Evolutionary conservation across 352 stramenopile species (phyloP).

Genomic region (Pythium plurisporium): DNA sequence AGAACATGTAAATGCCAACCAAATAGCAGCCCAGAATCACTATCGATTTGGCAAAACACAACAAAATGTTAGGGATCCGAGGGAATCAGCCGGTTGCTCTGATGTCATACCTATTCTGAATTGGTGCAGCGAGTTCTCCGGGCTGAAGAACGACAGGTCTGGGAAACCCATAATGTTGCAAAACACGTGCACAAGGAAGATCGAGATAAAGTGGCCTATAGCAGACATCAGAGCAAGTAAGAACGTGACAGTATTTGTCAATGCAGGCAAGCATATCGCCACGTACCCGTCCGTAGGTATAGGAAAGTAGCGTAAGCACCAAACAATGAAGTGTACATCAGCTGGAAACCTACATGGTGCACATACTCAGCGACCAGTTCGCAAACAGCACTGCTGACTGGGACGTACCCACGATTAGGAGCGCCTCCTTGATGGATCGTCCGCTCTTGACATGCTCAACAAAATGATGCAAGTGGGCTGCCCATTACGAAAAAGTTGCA

Average conservation of each 20-base stretch:
- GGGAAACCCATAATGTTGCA: constrained; percentile 96
- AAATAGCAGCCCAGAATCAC: constrained; percentile 78
- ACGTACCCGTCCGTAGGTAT: constrained; percentile 85
- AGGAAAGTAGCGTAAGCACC: constrained; percentile 93
- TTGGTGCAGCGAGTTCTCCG: constrained; percentile 63
- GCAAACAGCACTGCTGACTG: no score
- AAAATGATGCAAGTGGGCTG: constrained; percentile 85
- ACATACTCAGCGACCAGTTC: no score
- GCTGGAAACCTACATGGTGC: constrained; percentile 76
- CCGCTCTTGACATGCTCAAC: constrained; percentile 76
- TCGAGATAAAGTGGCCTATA: constrained; percentile 80
- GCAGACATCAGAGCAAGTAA: no score
- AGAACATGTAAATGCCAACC: constrained; percentile 81
- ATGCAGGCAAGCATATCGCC: no score
- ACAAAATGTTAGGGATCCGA: neutral
- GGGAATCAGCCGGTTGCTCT: neutral
- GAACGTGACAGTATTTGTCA: no score
- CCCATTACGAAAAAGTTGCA: neutral
- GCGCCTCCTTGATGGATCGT: constrained; percentile 58
- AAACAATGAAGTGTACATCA: constrained; percentile 95
- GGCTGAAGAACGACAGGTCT: constrained; percentile 79
- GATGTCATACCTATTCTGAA: constrained; percentile 64
- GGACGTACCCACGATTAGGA: constrained; percentile 67
- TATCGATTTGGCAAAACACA: constrained; percentile 14
- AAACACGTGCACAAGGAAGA: constrained; percentile 90